Base-by-base conservation (phyloP, 345 rosid genomes). In the Populus alba region DNA sequence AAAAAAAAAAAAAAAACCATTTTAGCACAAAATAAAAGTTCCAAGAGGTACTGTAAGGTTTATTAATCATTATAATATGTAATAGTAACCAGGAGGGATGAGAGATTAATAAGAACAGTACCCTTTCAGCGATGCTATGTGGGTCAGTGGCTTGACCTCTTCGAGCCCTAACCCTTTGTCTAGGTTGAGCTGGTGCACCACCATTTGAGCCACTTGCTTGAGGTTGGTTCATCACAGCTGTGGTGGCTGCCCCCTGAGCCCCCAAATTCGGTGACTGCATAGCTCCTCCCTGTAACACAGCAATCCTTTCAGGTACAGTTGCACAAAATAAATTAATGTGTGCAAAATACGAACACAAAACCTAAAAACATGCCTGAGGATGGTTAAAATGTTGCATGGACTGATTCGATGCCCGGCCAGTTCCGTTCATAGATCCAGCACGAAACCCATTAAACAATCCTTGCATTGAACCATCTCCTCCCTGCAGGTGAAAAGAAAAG, bases 71-170 rank as follows among this genome's bases (percentile, higher is more conserved):
- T 13, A 47, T 3, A 47, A 13, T 47, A 47, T 13, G 16, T 47
- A 15, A 47, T 7, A 18, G 67, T 6, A 25, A 63, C 33, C 3
- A 1, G 17, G 67, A 63, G 43, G 12, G 55, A 23, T 18, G 29
- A 23, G 22, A 62, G 63, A 71, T 5, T 8, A 74, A 65, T 8
- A 74, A 65, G 71, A 61, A 59, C 0, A 59, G 63, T 89, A 96
- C 99, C 70, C 99, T 78, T 80, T 96, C 99, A 68, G 99, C 99
- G 29, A 96, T 94, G 80, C 99, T 96, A 71, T 96, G 99, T 39
- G 99, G 99, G 76, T 94, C 99, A 29, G 99, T 96, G 38, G 99
- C 99, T 88, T 96, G 99, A 72, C 99, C 99, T 85, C 99, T 88
- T 77, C 98, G 81, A 27, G 99, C 99, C 81, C 99, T 84, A n/a